Evolutionary conservation across 306 rosid genomes (phyloP).

Genomic region (Begonia peltatifolia): DNA sequence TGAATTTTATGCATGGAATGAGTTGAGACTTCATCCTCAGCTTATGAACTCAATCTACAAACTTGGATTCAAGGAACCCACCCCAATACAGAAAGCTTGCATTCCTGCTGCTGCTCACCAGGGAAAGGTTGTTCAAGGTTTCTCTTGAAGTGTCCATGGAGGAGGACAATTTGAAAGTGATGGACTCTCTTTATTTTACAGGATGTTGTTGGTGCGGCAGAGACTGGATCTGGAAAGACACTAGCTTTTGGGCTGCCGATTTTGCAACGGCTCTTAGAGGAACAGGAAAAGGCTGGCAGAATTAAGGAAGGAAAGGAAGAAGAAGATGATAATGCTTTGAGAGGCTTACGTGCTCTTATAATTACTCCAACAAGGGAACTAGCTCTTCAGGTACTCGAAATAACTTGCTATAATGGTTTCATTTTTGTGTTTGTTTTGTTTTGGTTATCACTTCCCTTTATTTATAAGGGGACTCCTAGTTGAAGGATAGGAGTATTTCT

Average conservation of each 20-base stretch:
- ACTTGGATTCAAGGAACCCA: constrained; percentile 87
- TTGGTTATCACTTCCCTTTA: too few species aligned
- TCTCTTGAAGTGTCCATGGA: constrained; percentile 10
- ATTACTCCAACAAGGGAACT: constrained; percentile 94
- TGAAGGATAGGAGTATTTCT: too few species aligned
- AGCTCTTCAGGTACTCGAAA: constrained; percentile 60
- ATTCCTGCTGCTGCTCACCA: constrained; percentile 95
- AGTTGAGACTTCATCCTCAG: constrained; percentile 81
- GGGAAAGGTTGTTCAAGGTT: constrained; percentile 64
- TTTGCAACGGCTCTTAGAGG: constrained; percentile 86
- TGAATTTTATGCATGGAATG: constrained; percentile 75
- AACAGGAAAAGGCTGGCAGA: constrained; percentile 52
- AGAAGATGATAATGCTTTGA: constrained; percentile 32
- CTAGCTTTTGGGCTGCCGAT: constrained; percentile 97
- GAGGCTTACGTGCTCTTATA: constrained; percentile 69
- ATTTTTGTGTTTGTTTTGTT: not conserved
- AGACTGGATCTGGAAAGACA: constrained; percentile 96
- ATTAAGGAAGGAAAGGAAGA: constrained; percentile 31
- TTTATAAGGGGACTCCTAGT: too few species aligned
- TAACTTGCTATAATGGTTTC: constrained; percentile 4
- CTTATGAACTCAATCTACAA: constrained; percentile 63
- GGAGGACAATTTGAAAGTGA: not conserved
- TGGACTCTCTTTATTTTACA: constrained; percentile 22
- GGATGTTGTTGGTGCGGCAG: constrained; percentile 97
- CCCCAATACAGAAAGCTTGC: constrained; percentile 86